Evolutionary conservation across 768 basidiomycete species (phyloP).

Genomic region (Suillus clintonianus): DNA sequence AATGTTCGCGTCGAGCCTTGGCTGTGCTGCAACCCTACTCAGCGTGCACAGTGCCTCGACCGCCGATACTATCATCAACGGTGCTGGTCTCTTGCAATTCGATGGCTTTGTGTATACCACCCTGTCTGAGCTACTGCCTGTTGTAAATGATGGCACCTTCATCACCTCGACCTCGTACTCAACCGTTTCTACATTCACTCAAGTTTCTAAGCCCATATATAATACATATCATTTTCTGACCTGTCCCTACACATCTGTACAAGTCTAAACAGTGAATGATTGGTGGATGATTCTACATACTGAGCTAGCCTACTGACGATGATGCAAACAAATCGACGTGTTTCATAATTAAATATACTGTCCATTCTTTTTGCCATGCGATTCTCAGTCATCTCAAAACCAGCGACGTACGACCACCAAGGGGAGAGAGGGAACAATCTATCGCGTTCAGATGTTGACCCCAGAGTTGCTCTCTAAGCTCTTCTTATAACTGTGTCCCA

Average conservation of each 20-base stretch:
- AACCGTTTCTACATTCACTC: slow-evolving; percentile 57
- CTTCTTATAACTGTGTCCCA: slow-evolving; percentile 75
- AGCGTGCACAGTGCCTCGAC: slow-evolving; percentile 49
- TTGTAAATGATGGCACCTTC: slow-evolving; percentile 63
- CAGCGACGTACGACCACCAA: background rate
- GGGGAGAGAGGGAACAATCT: background rate
- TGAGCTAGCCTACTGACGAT: background rate
- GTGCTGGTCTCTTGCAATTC: slow-evolving; percentile 49
- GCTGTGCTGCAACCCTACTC: slow-evolving; percentile 46
- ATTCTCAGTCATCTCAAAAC: background rate
- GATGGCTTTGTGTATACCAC: slow-evolving; percentile 15
- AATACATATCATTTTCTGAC: background rate
- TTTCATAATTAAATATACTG: background rate
- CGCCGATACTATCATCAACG: slow-evolving; percentile 47
- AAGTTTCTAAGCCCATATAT: background rate
- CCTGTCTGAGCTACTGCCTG: slow-evolving; percentile 55
- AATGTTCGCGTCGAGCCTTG: slow-evolving; percentile 46
- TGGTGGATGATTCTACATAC: background rate
- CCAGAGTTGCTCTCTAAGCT: slow-evolving; percentile 42
- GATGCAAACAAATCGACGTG: background rate
- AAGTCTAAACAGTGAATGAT: background rate
- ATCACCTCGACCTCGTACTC: slow-evolving; percentile 67
- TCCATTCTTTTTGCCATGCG: background rate
- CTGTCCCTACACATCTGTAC: background rate
- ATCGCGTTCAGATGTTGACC: slow-evolving; percentile 22